Conservation (phyloP, 306 rosid species). For the Prinsepia uniflora region DNA sequence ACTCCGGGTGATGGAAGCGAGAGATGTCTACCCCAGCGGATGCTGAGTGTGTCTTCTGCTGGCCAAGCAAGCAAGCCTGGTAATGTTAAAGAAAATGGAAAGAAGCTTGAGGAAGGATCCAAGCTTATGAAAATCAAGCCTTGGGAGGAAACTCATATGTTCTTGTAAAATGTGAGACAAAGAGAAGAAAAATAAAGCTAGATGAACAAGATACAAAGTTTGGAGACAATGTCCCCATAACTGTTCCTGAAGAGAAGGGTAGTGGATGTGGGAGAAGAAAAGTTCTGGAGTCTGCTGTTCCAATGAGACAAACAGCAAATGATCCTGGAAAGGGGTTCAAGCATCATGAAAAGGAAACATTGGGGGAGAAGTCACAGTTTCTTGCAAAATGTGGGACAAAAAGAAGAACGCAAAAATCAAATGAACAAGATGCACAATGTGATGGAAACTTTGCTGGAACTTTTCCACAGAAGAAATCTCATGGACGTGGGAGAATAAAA, state of each 20-base stretch:
- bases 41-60: constrained; percentile 47
- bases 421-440: constrained; percentile 23
- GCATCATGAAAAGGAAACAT: constrained; percentile 28
- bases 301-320: constrained; percentile 31
- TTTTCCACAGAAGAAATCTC: constrained; percentile 32
- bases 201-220: constrained; percentile 25
- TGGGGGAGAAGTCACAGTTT: constrained; percentile 27
- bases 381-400: constrained; percentile 32
- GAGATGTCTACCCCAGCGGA: constrained; percentile 73
- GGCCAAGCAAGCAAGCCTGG: constrained; percentile 29
- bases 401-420: constrained; percentile 29
- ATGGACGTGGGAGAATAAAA: constrained; percentile 24
- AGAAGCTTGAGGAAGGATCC: constrained; percentile 22
- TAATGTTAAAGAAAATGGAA: constrained; percentile 29
- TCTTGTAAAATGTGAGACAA: constrained; percentile 31
- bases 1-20: constrained; percentile 39
- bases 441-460: constrained; percentile 18
- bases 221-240: constrained; percentile 16
- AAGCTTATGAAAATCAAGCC: constrained; percentile 27
- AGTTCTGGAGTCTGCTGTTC: constrained; percentile 20
- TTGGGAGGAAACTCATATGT: constrained; percentile 26
- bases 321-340: constrained; percentile 17
- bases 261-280: constrained; percentile 22
- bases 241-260: constrained; percentile 33
- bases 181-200: constrained; percentile 32